Conservation (phyloP, 75 land plant genomes). For the Picea sitchensis region DNA sequence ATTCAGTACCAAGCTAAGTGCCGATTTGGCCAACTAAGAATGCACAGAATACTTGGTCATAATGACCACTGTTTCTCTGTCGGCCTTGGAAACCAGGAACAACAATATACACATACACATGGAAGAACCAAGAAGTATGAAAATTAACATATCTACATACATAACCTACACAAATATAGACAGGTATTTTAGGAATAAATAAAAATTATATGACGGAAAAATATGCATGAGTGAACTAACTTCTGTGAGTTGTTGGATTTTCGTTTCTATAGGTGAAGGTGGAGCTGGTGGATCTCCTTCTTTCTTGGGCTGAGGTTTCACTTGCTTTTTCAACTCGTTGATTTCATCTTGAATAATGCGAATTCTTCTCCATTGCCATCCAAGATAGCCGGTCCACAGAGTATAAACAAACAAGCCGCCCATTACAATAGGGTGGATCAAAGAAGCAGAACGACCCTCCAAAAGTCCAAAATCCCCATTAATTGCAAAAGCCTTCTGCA, state of each 20-base stretch:
- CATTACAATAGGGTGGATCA: constrained; percentile 94
- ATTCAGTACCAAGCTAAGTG: neutral
- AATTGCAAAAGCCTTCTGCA: constrained; percentile 73
- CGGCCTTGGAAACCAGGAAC: too few relatives aligned
- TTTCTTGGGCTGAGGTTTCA: constrained; percentile 40
- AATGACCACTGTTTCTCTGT: too few relatives aligned
- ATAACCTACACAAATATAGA: neutral
- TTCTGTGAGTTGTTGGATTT: constrained; percentile 91
- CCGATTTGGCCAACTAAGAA: neutral
- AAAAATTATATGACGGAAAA: too few relatives aligned
- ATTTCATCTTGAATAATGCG: constrained; percentile 90
- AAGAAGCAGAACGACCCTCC: constrained; percentile 82
- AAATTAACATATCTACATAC: neutral
- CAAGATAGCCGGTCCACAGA: constrained; percentile 81
- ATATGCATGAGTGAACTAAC: constrained; percentile 23
- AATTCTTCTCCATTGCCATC: constrained; percentile 98
- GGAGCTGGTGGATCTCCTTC: constrained; percentile 26
- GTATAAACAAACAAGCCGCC: constrained; percentile 68
- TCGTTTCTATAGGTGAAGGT: constrained; percentile 53
- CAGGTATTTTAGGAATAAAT: neutral
- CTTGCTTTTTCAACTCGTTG: constrained; percentile 89
- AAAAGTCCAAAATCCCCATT: constrained; percentile 86
- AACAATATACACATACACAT: too few relatives aligned
- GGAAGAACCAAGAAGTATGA: too few relatives aligned
- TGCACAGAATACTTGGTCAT: neutral